These are phyloP conservation scores for Trametes pubescens DNA, from an alignment of 1,284 basidiomycete genomes.

Conservation along the genomic window DNA sequence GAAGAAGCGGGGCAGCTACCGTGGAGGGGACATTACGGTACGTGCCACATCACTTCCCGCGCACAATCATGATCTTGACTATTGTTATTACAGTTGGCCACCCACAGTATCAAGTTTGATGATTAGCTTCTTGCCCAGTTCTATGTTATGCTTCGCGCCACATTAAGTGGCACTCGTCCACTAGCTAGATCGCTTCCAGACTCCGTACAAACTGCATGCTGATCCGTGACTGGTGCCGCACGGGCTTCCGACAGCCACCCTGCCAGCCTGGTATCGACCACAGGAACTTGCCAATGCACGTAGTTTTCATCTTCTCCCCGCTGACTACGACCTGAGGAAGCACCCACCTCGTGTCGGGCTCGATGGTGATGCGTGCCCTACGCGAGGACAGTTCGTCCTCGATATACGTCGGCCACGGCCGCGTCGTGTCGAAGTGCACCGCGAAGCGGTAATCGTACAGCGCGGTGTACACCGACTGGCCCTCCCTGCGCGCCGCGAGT, in stretches of 20 bases:
- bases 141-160: not conserved
- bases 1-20: conserved; percentile 95
- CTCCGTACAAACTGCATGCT: conserved; percentile 55
- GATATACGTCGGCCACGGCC: conserved; percentile 45
- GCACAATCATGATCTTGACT: conserved; percentile 19
- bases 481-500: conserved; percentile 2
- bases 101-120: conserved; percentile 87
- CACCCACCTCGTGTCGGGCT: conserved; percentile 53
- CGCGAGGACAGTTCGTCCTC: conserved; percentile 9
- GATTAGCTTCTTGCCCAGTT: conserved; percentile 40
- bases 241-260: not conserved
- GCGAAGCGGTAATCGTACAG: conserved; percentile 70
- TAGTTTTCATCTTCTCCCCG: conserved; percentile 16
- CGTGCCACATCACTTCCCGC: conserved; percentile 38
- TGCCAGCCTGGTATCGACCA: conserved; percentile 22
- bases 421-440: conserved; percentile 52
- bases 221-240: conserved; percentile 50
- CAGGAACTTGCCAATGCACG: conserved; percentile 20
- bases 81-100: conserved; percentile 64
- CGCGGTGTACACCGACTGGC: conserved; percentile 30
- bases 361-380: conserved; percentile 43
- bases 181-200: conserved; percentile 48
- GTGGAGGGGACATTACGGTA: conserved; percentile 92
- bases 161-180: too few relatives aligned
- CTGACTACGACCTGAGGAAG: conserved; percentile 54